phyloP scores from a whole-genome alignment of 2,329 filamentous ascomycete genomes.

The Ophiostoma montium region DNA sequence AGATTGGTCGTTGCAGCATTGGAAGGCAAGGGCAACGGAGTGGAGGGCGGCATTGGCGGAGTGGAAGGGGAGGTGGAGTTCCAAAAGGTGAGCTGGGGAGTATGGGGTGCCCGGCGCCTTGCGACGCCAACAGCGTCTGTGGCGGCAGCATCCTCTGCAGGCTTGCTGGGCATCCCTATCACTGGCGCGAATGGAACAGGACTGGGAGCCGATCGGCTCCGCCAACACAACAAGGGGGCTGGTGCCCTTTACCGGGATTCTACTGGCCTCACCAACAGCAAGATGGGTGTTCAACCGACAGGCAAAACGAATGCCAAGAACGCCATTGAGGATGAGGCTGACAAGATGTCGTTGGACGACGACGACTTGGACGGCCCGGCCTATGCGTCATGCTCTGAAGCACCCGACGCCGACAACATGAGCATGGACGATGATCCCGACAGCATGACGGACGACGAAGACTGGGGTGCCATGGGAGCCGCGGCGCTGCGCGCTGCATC shows the following conservation, averaged over 20 bases:
- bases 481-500: slow-evolving; percentile 62
- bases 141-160: neutral
- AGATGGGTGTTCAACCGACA: neutral
- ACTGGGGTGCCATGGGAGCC: slow-evolving; percentile 83
- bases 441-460: slow-evolving; percentile 87
- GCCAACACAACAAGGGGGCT: slow-evolving; percentile 44
- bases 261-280: slow-evolving; percentile 30
- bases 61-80: slow-evolving; percentile 63
- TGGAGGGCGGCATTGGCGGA: slow-evolving; percentile 37
- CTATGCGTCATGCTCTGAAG: slow-evolving; percentile 65
- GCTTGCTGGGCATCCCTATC: slow-evolving; percentile 43
- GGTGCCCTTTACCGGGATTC: slow-evolving; percentile 52
- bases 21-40: slow-evolving; percentile 55
- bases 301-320: slow-evolving; percentile 29
- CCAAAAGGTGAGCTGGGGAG: slow-evolving; percentile 93
- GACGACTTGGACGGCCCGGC: slow-evolving; percentile 55
- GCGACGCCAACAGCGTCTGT: slow-evolving; percentile 15
- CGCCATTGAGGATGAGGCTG: slow-evolving; percentile 73
- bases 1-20: slow-evolving; percentile 84
- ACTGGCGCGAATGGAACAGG: slow-evolving; percentile 27
- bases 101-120: slow-evolving; percentile 71
- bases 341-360: slow-evolving; percentile 83
- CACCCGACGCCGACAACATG: slow-evolving; percentile 47
- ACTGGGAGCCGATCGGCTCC: slow-evolving; percentile 27
- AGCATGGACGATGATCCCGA: slow-evolving; percentile 58